phyloP scores from a whole-genome alignment of 2,329 filamentous ascomycete genomes.

The Chaetomium sp. region DNA sequence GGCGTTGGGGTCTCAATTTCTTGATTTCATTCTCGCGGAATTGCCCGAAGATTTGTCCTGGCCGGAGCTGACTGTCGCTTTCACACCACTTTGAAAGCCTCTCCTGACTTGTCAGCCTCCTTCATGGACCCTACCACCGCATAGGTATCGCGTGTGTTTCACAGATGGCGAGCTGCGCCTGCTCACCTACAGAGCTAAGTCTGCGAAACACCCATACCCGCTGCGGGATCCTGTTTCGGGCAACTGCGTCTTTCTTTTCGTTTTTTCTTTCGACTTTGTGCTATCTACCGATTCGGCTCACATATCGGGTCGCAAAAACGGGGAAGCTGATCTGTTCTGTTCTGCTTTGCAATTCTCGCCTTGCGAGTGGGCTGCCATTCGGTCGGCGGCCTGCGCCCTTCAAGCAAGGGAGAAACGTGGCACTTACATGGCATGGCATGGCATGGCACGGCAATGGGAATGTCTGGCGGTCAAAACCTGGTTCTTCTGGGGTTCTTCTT shows the following conservation, averaged over 20 bases:
- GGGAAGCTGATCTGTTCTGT: background rate
- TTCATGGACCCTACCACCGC: background rate
- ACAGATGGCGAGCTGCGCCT: background rate
- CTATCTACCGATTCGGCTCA: constrained; percentile 1
- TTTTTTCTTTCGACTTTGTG: constrained; percentile 9
- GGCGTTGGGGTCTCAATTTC: constrained; percentile 1
- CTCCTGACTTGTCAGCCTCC: constrained; percentile 3
- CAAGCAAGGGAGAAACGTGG: constrained; percentile 6
- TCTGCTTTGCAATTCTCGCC: constrained; percentile 11
- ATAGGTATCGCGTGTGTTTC: background rate
- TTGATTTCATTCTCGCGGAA: constrained; percentile 1
- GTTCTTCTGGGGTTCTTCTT: constrained; percentile 13
- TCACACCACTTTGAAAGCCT: constrained; percentile 8
- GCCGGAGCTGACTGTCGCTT: constrained; percentile 13
- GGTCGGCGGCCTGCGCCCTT: constrained; percentile 13
- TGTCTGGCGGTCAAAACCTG: constrained; percentile 18
- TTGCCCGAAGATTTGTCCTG: background rate
- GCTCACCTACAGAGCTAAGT: constrained; percentile 1
- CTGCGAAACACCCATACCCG: constrained; percentile 5
- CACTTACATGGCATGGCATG: constrained; percentile 13
- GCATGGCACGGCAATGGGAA: constrained; percentile 11
- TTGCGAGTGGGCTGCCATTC: constrained; percentile 19
- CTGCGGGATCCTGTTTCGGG: background rate
- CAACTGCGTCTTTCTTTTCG: background rate
- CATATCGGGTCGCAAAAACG: background rate